Conservation (phyloP, 768 basidiomycete genomes). For the Psilocybe tampanensis region DNA sequence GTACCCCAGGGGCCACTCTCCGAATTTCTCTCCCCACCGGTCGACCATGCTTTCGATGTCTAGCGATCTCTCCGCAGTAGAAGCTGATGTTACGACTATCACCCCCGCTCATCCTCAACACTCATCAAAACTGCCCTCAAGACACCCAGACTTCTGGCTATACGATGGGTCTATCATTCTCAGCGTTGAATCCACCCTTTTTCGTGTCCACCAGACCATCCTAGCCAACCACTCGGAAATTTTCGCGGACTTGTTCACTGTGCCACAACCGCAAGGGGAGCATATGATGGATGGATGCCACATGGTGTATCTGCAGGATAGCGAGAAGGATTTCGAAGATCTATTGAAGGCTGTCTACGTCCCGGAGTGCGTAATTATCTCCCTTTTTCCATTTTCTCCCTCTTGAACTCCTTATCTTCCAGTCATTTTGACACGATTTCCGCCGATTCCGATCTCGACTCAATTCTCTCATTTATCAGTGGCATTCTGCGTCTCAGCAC, state of each 20-base stretch:
- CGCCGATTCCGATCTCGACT: slow-evolving; percentile 38
- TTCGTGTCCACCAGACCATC: slow-evolving; percentile 48
- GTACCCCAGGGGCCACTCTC: not conserved
- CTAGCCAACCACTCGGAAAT: slow-evolving; percentile 61
- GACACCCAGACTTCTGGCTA: slow-evolving; percentile 42
- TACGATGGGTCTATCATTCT: slow-evolving; percentile 50
- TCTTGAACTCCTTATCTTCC: not conserved
- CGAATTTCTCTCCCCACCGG: not conserved
- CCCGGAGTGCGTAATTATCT: slow-evolving; percentile 38
- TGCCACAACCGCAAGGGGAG: slow-evolving; percentile 53
- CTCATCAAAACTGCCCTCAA: slow-evolving; percentile 9
- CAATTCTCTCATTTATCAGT: slow-evolving; percentile 46
- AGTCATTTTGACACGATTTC: slow-evolving; percentile 42
- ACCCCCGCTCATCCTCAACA: not conserved
- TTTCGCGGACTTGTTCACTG: slow-evolving; percentile 60
- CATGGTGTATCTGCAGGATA: slow-evolving; percentile 52
- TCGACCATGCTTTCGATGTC: slow-evolving; percentile 6
- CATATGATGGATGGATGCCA: slow-evolving; percentile 50
- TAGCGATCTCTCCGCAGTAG: slow-evolving; percentile 4
- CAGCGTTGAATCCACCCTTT: slow-evolving; percentile 39
- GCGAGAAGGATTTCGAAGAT: slow-evolving; percentile 47
- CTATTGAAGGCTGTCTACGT: slow-evolving; percentile 56
- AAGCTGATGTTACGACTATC: no score
- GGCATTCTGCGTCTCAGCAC: slow-evolving; percentile 66
- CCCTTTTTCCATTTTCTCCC: not conserved